Evolutionary conservation across 345 rosid species (phyloP).

Genomic region (Salix udensis): DNA sequence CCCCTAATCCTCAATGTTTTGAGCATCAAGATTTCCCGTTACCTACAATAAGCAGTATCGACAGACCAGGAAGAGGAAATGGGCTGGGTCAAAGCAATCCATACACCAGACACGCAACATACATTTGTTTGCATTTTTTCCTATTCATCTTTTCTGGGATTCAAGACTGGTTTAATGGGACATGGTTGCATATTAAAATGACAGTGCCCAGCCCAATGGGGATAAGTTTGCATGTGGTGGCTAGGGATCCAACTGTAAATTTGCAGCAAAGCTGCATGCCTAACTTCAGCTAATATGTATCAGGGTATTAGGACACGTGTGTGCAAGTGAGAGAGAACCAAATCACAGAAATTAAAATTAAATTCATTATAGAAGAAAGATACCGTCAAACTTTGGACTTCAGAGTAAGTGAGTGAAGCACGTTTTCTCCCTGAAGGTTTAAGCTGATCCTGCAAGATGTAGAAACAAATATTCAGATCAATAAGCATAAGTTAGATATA

Average conservation of each 20-base stretch:
- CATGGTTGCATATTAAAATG: background rate
- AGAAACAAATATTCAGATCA: background rate
- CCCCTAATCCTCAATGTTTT: background rate
- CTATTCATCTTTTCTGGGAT: background rate
- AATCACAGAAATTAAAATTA: background rate
- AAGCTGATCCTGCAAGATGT: constrained; percentile 58
- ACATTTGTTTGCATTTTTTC: background rate
- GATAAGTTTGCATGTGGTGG: background rate
- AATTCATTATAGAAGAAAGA: constrained; percentile 2
- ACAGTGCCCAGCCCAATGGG: background rate
- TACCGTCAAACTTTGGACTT: constrained; percentile 48
- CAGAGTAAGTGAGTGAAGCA: constrained; percentile 37
- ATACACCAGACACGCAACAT: background rate
- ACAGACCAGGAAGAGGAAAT: background rate
- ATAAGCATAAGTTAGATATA: background rate
- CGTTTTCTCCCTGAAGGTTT: constrained; percentile 52
- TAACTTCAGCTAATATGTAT: background rate
- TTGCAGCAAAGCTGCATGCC: background rate
- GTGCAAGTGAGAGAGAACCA: background rate
- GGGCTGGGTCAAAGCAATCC: background rate
- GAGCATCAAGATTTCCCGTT: background rate
- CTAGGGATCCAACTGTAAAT: background rate
- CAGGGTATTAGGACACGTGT: background rate
- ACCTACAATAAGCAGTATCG: background rate
- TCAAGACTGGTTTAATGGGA: background rate